These are phyloP conservation scores for Linnemannia exigua DNA, from an alignment of 192 early-diverging fungal species.

Conservation along the genomic window DNA sequence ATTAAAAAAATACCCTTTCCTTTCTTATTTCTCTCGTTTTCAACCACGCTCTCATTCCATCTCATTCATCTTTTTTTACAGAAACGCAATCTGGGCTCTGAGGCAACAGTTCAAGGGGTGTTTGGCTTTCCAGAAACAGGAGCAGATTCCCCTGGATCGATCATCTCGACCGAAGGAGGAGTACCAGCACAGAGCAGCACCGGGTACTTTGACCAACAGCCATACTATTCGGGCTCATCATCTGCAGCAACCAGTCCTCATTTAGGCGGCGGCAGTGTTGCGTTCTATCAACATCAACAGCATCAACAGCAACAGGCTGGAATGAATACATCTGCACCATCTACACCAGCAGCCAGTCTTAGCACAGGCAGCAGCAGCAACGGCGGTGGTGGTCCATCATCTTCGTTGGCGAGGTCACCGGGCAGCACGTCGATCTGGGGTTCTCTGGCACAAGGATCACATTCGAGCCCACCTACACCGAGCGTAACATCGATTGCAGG, in stretches of 20 bases:
- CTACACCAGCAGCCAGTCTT: constrained; percentile 18
- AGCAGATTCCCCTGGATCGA: constrained; percentile 38
- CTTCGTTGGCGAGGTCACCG: not conserved
- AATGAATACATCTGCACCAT: constrained; percentile 21
- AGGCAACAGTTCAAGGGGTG: constrained; percentile 19
- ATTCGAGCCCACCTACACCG: constrained; percentile 38
- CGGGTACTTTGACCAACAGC: constrained; percentile 39
- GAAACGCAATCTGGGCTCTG: constrained; percentile 55
- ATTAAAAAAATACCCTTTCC: not conserved
- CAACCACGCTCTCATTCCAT: not conserved
- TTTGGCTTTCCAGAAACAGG: constrained; percentile 28
- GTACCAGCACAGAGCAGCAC: not conserved
- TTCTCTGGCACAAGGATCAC: constrained; percentile 33
- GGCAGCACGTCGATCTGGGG: constrained; percentile 20
- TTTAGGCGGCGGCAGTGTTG: not conserved
- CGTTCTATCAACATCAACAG: not conserved
- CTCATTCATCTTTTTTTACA: constrained; percentile 15
- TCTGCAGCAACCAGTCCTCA: constrained; percentile 8
- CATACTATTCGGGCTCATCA: constrained; percentile 5
- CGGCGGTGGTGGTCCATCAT: not conserved
- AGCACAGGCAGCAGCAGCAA: not conserved
- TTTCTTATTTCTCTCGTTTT: not conserved
- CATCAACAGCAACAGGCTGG: not conserved
- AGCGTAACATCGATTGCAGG: constrained; percentile 13
- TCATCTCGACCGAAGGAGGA: constrained; percentile 15